A percentile compares a stretch with the other conserved stretches of the same genome.
These are phyloP conservation scores for Petrea volubilis DNA, from an alignment of 257 asterid species.

Conservation along the genomic window DNA sequence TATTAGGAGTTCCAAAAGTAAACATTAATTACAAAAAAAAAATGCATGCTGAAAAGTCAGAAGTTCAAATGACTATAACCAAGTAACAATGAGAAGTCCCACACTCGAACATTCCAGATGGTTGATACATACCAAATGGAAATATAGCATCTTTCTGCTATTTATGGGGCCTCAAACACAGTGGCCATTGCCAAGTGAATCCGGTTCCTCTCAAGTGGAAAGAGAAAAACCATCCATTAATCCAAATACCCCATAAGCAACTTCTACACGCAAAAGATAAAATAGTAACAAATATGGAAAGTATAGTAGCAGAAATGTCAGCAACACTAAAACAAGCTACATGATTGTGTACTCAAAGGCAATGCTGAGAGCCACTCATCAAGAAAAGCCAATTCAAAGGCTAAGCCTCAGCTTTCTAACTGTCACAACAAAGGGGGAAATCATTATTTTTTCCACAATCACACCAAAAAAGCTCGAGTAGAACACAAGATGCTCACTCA, in stretches of 20 bases:
- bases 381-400: not conserved
- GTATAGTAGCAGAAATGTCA: not conserved
- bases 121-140: not conserved
- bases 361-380: not conserved
- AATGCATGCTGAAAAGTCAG: not conserved
- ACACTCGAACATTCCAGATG: not conserved
- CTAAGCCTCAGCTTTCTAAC: not conserved
- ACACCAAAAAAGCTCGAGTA: not conserved
- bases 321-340: not conserved
- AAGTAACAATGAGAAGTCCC: not conserved
- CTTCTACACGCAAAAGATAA: not conserved
- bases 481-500: not conserved
- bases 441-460: not conserved
- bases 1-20: not conserved
- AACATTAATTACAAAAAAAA: not conserved
- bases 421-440: not conserved
- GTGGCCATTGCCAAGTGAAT: not conserved
- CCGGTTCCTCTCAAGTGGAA: not conserved
- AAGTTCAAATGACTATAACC: not conserved
- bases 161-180: not conserved
- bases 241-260: not conserved
- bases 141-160: not conserved
- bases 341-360: not conserved
- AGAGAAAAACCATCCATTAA: not conserved
- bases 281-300: not conserved